phyloP scores from a whole-genome alignment of 208 protist genomes.

The Trypanosoma melophagium region DNA sequence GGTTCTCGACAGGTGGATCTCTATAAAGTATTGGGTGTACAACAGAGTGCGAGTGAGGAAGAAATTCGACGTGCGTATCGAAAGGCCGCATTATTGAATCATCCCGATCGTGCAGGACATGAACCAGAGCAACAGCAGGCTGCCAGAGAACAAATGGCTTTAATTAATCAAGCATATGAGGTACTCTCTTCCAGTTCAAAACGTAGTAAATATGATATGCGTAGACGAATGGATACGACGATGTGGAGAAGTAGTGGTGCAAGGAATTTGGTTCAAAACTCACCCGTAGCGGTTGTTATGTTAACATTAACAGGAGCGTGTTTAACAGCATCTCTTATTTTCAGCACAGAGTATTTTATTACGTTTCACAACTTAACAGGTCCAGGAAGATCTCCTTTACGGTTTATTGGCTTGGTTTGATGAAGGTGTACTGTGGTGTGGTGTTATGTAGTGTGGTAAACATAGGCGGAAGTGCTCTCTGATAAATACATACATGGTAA shows the following conservation, averaged over 20 bases:
- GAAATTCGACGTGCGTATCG: conserved; percentile 80
- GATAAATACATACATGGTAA: no score
- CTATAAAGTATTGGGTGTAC: conserved; percentile 66
- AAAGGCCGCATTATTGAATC: conserved; percentile 50
- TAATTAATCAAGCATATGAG: conserved; percentile 84
- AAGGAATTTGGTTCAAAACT: conserved; percentile 39
- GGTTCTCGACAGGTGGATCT: conserved; percentile 23
- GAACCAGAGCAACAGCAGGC: conserved; percentile 38
- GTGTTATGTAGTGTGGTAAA: no score
- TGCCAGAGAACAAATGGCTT: conserved; percentile 65
- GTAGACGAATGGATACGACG: conserved; percentile 17
- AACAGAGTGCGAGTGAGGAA: conserved; percentile 36
- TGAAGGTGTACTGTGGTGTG: neutral
- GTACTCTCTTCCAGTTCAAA: conserved; percentile 55
- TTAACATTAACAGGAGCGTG: conserved; percentile 28
- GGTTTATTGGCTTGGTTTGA: conserved; percentile 9
- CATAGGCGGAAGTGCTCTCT: no score
- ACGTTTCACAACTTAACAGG: conserved; percentile 44
- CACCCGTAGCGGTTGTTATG: conserved; percentile 25
- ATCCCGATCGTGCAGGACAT: conserved; percentile 62
- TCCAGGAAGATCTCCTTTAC: conserved; percentile 24
- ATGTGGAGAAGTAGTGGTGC: conserved; percentile 32
- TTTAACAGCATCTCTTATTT: conserved; percentile 17
- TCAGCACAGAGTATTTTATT: conserved; percentile 48
- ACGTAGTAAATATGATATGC: conserved; percentile 64